Conservation (phyloP, 176 grass and related monocot species). For the Zizania latifolia region DNA sequence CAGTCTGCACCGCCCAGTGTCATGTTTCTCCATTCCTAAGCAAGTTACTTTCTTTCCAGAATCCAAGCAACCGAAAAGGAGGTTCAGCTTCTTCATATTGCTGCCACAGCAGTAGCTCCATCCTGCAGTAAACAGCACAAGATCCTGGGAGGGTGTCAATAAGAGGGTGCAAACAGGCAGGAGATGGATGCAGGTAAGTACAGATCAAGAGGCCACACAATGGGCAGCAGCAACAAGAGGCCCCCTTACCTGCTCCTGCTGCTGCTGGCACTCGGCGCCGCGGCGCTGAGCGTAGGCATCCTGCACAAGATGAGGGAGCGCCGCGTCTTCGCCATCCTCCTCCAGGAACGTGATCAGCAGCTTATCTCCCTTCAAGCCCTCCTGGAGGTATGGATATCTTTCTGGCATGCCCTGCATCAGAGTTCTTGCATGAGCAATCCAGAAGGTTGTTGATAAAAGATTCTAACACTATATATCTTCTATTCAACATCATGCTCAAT, state of each 20-base stretch:
- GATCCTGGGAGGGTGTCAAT: conserved; percentile 14
- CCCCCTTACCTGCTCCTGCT: conserved; percentile 52
- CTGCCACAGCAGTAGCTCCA: conserved; percentile 21
- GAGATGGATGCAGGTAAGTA: conserved; percentile 37
- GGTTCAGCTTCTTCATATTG: conserved; percentile 30
- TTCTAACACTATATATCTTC: neutral
- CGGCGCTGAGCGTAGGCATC: conserved; percentile 53
- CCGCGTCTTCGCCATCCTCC: conserved; percentile 61
- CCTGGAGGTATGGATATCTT: conserved; percentile 49
- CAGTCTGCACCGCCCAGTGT: neutral
- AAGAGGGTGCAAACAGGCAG: conserved; percentile 21
- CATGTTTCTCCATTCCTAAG: conserved; percentile 28
- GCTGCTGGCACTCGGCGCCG: conserved; percentile 51
- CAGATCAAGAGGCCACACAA: conserved; percentile 35
- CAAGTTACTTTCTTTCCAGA: conserved; percentile 43
- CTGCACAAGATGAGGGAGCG: conserved; percentile 92
- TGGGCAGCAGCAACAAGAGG: conserved; percentile 39
- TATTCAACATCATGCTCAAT: neutral
- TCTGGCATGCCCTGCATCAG: neutral
- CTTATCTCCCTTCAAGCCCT: conserved; percentile 62
- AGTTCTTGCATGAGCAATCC: neutral
- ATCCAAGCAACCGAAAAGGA: conserved; percentile 40
- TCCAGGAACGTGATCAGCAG: conserved; percentile 68
- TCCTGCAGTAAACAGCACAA: conserved; percentile 35
- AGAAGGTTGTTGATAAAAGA: neutral